Evolutionary conservation across 148 eudicot species (phyloP).

Genomic region (Rhododendron ferrugineum): DNA sequence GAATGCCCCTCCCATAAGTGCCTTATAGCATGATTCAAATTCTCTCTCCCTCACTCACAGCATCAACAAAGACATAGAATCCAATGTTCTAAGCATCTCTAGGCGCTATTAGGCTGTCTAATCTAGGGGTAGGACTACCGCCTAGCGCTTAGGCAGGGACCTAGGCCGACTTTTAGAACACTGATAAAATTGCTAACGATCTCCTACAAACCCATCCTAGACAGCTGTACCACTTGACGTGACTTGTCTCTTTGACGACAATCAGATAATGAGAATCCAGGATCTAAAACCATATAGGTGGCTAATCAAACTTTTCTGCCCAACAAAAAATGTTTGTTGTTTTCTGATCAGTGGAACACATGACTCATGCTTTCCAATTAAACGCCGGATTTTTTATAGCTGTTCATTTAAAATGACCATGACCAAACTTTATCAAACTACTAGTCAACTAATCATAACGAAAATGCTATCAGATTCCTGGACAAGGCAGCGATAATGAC

Average conservation of each 20-base stretch:
- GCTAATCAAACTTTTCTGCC: background rate
- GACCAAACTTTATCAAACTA: background rate
- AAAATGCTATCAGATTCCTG: conserved; percentile 32
- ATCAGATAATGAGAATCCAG: background rate
- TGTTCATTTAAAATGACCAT: background rate
- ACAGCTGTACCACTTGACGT: background rate
- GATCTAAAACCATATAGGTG: background rate
- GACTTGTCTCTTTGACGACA: background rate
- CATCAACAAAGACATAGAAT: background rate
- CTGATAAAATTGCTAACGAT: no score
- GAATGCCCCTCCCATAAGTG: background rate
- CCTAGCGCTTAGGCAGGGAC: no score
- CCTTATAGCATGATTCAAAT: background rate
- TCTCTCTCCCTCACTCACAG: background rate
- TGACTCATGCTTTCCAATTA: background rate
- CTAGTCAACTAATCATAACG: background rate
- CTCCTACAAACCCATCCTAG: background rate
- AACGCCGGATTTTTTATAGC: background rate
- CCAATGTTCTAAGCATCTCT: background rate
- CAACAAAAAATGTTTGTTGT: background rate
- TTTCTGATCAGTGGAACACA: background rate
- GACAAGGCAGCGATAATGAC: conserved; percentile 50
- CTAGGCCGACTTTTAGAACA: background rate
- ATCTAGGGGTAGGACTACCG: background rate
- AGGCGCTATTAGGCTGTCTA: background rate